A percentile compares a stretch with the other conserved stretches of the same genome.
Evolutionary conservation across 2,329 filamentous ascomycete species (phyloP).

Genomic region (Alternaria dauci): DNA sequence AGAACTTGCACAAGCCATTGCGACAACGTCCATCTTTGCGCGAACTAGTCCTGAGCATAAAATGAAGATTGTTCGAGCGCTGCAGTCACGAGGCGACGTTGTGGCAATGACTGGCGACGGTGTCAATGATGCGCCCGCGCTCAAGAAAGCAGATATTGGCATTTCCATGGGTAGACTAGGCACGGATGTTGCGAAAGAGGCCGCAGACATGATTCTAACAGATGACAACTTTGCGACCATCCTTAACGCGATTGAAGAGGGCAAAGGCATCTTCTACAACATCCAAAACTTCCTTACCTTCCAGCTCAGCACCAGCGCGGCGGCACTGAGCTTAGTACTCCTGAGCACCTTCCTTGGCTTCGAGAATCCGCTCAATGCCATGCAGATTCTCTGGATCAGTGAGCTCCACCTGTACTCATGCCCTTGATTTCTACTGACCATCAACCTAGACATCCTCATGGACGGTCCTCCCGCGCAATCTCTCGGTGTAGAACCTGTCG

Average conservation of each 20-base stretch:
- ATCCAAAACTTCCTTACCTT: conserved; percentile 99
- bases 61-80: conserved; percentile 91
- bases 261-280: conserved; percentile 99
- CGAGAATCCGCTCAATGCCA: conserved; percentile 94
- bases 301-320: conserved; percentile 95
- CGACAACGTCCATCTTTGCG: conserved; percentile 91
- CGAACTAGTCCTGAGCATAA: conserved; percentile 98
- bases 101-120: conserved; percentile 99
- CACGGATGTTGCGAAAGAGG: conserved; percentile 96
- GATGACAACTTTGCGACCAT: conserved; percentile 93
- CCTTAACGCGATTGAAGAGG: conserved; percentile 93
- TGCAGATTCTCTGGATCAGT: conserved; percentile 99
- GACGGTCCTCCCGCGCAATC: conserved; percentile 97
- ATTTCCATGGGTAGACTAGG: conserved; percentile 96
- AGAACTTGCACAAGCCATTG: conserved; percentile 84
- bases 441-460: conserved; percentile 85
- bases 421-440: conserved; percentile 26
- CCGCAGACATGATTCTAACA: conserved; percentile 90
- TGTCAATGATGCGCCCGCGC: conserved; percentile 94
- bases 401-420: conserved; percentile 54
- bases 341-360: conserved; percentile 92
- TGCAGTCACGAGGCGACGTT: conserved; percentile 92
- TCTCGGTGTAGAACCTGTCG: conserved; percentile 92
- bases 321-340: conserved; percentile 88
- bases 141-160: conserved; percentile 97